phyloP scores from a whole-genome alignment of 768 basidiomycete genomes.

The Tulasnella sp. region DNA sequence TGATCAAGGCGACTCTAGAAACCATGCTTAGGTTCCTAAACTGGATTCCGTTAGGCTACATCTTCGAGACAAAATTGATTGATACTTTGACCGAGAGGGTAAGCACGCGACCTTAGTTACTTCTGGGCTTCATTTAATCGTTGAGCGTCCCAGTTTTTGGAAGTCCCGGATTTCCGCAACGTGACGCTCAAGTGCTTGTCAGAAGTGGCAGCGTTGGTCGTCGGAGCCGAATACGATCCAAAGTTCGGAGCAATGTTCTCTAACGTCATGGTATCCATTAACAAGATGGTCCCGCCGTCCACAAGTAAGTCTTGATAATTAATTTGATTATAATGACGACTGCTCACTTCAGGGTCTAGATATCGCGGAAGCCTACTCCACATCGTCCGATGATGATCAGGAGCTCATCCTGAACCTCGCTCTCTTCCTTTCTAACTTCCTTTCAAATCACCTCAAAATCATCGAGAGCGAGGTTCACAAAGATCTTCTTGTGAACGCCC shows the following conservation, averaged over 20 bases:
- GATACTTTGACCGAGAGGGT: slow-evolving; percentile 88
- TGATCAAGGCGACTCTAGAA: slow-evolving; percentile 92
- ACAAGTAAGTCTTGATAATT: slow-evolving; percentile 43
- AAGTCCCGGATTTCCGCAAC: slow-evolving; percentile 94
- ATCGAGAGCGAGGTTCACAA: slow-evolving; percentile 87
- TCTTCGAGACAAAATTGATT: slow-evolving; percentile 96
- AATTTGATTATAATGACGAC: neutral
- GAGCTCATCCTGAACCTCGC: slow-evolving; percentile 96
- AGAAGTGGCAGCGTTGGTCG: slow-evolving; percentile 90
- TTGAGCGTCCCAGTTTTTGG: slow-evolving; percentile 68
- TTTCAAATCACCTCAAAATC: slow-evolving; percentile 85
- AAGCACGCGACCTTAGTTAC: slow-evolving; percentile 22
- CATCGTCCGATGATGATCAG: slow-evolving; percentile 85
- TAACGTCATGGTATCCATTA: slow-evolving; percentile 95
- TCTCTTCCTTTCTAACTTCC: slow-evolving; percentile 95
- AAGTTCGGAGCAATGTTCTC: slow-evolving; percentile 98
- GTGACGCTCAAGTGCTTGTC: slow-evolving; percentile 93
- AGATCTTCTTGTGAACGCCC: slow-evolving; percentile 90
- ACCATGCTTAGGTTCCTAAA: slow-evolving; percentile 93
- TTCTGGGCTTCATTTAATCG: neutral
- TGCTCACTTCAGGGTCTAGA: slow-evolving; percentile 32
- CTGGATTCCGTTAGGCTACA: slow-evolving; percentile 98
- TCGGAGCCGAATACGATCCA: slow-evolving; percentile 93
- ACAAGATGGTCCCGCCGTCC: slow-evolving; percentile 91
- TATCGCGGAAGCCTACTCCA: slow-evolving; percentile 84